Base-by-base conservation (phyloP, 1,284 basidiomycete genomes). In the Heliocybe sulcata region DNA sequence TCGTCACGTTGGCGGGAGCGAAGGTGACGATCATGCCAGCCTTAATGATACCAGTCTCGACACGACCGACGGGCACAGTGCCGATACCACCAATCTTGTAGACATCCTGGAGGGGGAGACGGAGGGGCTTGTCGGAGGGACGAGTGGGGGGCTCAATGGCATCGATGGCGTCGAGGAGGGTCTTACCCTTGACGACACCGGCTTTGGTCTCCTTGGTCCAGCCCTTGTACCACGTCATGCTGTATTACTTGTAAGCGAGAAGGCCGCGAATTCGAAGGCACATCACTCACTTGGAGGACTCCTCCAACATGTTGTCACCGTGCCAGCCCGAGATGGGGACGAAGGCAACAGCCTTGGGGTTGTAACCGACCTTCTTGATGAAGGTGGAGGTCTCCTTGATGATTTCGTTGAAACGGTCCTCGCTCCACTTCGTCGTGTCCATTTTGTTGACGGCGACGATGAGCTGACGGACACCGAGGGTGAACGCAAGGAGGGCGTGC, bases 21-120 rank as follows among this genome's bases (percentile, higher is more conserved):
- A 99, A 99, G 73, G 79, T 88, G 75, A 98, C 96, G 70, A 99
- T 83, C 96, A 99, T 98, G 75, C 96, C 95, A 68, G 94, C 92
- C 86, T 98, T 98, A 87, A 99, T 98, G 77, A 94, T 73, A 89
- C 97, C 96, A 70, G 97, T 99, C 84, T 99, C 96, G 70, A 99
- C 96, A 93, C 97, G 96, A 76, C 96, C 96, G 79, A 99, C 96
- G 73, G 96, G 96, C 67, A 99, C 97, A 68, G 96, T 99, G 66
- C 96, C 96, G 70, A 99, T 99, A 95, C 96, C 96, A 80, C 96
- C 96, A 70, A 99, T 99, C 87, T 99, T 99, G 93, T 99, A 99
- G 69, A 99, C 96, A 85, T 99, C 96, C 86, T 99, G 96, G 77
- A 99, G 94, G 69, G 96, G 96, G 64, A 99, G 95, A 82, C 96